Evolutionary conservation across 768 basidiomycete species (phyloP).

Genomic region (Agrocybe chaxingu): DNA sequence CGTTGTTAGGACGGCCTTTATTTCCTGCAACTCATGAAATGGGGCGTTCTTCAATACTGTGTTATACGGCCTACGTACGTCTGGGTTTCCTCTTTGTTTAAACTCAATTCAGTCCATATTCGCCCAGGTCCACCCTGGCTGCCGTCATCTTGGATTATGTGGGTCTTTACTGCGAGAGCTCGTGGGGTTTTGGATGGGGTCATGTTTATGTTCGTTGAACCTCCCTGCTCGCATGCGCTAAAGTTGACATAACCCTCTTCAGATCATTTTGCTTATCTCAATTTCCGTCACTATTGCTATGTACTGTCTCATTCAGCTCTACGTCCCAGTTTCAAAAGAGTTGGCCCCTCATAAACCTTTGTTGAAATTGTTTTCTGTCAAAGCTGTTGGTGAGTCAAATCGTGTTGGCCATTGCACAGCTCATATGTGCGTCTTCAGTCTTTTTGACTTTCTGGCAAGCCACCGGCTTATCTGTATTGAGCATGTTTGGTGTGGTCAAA

Average conservation of each 20-base stretch:
- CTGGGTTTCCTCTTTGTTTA: not conserved
- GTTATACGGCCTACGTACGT: conserved; percentile 57
- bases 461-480: conserved; percentile 53
- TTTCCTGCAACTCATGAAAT: conserved; percentile 74
- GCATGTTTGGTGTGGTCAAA: conserved; percentile 58
- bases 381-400: conserved; percentile 56
- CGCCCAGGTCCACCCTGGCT: conserved; percentile 49
- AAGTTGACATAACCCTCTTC: not conserved
- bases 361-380: conserved; percentile 68
- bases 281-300: conserved; percentile 73
- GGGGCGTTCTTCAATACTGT: conserved; percentile 74
- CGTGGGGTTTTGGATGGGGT: conserved; percentile 66
- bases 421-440: conserved; percentile 29
- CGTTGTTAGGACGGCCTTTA: conserved; percentile 54
- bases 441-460: conserved; percentile 81
- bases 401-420: not conserved
- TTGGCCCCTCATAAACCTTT: conserved; percentile 60
- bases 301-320: conserved; percentile 76
- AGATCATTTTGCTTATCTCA: conserved; percentile 63
- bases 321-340: conserved; percentile 49
- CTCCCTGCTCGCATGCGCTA: not conserved
- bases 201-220: conserved; percentile 58
- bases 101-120: not conserved
- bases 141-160: conserved; percentile 61
- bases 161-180: conserved; percentile 71